Evolutionary conservation across 306 rosid species (phyloP), one percentile per base, ranked within the genome.

Genomic region (Cicer chorassanicum): DNA sequence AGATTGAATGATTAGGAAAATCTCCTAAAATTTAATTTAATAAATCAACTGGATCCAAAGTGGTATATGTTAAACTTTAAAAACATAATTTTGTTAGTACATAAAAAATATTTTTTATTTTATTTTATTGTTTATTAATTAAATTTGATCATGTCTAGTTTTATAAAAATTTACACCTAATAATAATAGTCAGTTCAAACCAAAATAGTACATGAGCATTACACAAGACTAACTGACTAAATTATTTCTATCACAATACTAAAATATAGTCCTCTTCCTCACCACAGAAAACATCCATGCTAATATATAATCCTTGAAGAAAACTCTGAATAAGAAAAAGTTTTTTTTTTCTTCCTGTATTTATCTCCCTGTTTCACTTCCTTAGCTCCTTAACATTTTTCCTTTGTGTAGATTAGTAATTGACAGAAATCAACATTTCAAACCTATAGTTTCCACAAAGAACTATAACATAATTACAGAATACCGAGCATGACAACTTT

Each of bases 401-500:
- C 1, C 14, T 50, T 10, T 38, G 11, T 19, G 43, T 12, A 49
- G 9, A 50, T 50, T 13, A 64, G 71, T n/a, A 34, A 12, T 24
- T 13, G 60, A 61, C 2, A 53, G 24, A 41, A 54, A 48, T 14
- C 7, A 24, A 78, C 55, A 11, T 60, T 41, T 70, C 18, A 72
- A 48, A 45, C n/a, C 55, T 40, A 12, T 1, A 57, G 60, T 43
- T 50, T 9, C 66, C 73, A 65, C 36, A 72, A 16, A 74, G 46
- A 70, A 57, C 57, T 69, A 4, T 34, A 16, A 12, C 7, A 71
- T 48, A 9, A 61, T 24, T 12, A 46, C 62, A 7, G 59, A 29
- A 13, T 3, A n/a, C 51, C 4, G 67, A 34, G 62, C 46, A 51
- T 44, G 56, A 73, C 36, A 75, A 43, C 64, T 76, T 80, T 70